Base-by-base conservation (phyloP, 352 stramenopile genomes). In the Phytophthora foliorum region DNA sequence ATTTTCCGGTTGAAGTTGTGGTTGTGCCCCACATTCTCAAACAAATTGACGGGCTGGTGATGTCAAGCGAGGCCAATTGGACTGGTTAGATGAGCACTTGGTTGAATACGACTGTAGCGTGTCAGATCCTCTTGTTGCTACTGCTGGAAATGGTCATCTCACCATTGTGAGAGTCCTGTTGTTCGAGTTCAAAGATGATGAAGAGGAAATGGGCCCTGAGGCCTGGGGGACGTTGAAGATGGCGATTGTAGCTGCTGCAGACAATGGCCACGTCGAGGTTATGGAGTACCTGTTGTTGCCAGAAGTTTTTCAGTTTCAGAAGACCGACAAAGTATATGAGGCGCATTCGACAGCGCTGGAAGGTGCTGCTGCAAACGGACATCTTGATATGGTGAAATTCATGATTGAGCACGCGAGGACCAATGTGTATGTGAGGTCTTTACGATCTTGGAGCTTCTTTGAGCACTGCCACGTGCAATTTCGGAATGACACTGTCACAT, bases 331-430 rank as follows among this genome's bases (percentile, higher is more conserved):
- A 45, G 2, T 19, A 1, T 45, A 13, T 6, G 3, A 45, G 6
- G 38, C 13, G 38, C 5, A 10, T 22, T 22, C 34, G 4, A 45
- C 38, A 1, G 38, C 38, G 2, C 17, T 45, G 16, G 38, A 45
- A 45, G 38, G 17, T 9, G 38, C 38, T 45, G 56, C 56, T 55
- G 14, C 31, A 36, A 54, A 48, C 11, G 29, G 57, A 25, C 57
- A 64, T 8, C 22, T 64, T 17, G 32, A 36, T 2, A 39, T 49
- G 9, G 32, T 56, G 17, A 41, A 31, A 19, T 32, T 46, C 2
- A 25, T 57, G 11, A 10, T 59, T 3, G 38, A 45, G 38, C 38
- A 45, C 17, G 38, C 38, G 38, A 45, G 38, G 17, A 7, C 17
- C 17, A 24, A 45, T 11, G 38, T 24, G 3, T 45, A 45, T 45